Conservation (phyloP, 352 stramenopile species). For the Pythium periplocum region DNA sequence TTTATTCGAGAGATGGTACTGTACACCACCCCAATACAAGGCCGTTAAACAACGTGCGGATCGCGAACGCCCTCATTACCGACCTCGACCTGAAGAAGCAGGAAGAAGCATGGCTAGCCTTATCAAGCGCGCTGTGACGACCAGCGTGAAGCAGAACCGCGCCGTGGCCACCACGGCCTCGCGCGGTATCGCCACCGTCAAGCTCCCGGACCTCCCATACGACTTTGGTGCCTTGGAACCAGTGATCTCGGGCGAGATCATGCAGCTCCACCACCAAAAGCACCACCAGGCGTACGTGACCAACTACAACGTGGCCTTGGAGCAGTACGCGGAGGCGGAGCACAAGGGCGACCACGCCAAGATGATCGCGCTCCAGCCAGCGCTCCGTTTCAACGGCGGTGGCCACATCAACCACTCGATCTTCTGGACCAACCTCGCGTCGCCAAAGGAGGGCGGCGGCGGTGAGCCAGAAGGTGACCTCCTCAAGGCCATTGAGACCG, state of each 20-base stretch:
- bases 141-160: constrained; percentile 6
- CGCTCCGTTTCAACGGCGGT: constrained; percentile 97
- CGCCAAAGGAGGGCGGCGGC: constrained; percentile 65
- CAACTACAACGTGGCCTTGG: constrained; percentile 93
- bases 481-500: constrained; percentile 83
- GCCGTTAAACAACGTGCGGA: too few relatives aligned
- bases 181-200: constrained; percentile 60
- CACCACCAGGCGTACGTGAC: constrained; percentile 96
- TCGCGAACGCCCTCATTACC: too few relatives aligned
- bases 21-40: too few relatives aligned
- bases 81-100: neutral
- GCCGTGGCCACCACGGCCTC: constrained; percentile 7
- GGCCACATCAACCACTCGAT: constrained; percentile 99
- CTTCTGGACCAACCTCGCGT: constrained; percentile 97
- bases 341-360: constrained; percentile 84
- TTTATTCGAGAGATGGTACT: too few relatives aligned
- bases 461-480: constrained; percentile 82
- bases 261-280: constrained; percentile 95
- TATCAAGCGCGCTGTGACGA: constrained; percentile 12
- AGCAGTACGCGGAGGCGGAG: constrained; percentile 92
- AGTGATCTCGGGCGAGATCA: constrained; percentile 86
- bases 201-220: constrained; percentile 82
- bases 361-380: constrained; percentile 88
- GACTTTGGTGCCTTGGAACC: constrained; percentile 87
- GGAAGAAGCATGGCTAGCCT: constrained; percentile 10